Evolutionary conservation across 2,329 filamentous ascomycete genomes (phyloP).

Genomic region (Drechslerella coelobrocha): DNA sequence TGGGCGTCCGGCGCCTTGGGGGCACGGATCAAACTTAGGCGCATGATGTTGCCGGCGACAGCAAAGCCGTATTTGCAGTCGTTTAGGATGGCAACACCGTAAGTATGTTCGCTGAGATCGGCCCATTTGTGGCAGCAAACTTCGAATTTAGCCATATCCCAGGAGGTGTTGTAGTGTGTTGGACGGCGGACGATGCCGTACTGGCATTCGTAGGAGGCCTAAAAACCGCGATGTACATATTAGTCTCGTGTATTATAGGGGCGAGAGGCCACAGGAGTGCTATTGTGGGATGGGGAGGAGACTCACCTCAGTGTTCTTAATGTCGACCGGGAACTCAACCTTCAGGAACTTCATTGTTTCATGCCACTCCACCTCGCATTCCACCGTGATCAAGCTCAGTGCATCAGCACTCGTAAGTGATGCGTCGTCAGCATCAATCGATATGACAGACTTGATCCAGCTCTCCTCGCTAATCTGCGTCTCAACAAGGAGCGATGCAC

Average conservation of each 20-base stretch:
- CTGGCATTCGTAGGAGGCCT: conserved; percentile 79
- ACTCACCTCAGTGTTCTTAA: conserved; percentile 87
- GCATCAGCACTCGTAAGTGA: conserved; percentile 63
- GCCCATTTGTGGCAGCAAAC: conserved; percentile 96
- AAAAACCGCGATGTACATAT: not conserved
- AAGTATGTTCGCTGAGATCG: conserved; percentile 84
- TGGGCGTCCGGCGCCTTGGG: conserved; percentile 92
- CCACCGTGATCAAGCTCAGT: conserved; percentile 76
- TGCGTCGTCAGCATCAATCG: conserved; percentile 66
- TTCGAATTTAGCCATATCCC: conserved; percentile 98
- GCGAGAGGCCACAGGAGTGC: too few relatives aligned
- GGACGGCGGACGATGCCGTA: conserved; percentile 87
- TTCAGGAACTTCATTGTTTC: conserved; percentile 98
- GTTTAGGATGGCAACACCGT: conserved; percentile 91
- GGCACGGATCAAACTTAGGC: conserved; percentile 81
- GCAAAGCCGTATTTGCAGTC: conserved; percentile 97
- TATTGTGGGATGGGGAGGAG: not conserved
- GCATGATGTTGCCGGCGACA: conserved; percentile 86
- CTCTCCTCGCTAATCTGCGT: conserved; percentile 87
- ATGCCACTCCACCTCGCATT: conserved; percentile 91
- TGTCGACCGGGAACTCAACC: conserved; percentile 94
- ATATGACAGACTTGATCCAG: conserved; percentile 85
- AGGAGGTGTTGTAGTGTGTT: conserved; percentile 96
- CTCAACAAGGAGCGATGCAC: conserved; percentile 80
- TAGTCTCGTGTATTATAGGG: not conserved